These are phyloP conservation scores for Colletotrichum costaricense DNA, from an alignment of 2,329 filamentous ascomycete genomes.

Conservation along the genomic window DNA sequence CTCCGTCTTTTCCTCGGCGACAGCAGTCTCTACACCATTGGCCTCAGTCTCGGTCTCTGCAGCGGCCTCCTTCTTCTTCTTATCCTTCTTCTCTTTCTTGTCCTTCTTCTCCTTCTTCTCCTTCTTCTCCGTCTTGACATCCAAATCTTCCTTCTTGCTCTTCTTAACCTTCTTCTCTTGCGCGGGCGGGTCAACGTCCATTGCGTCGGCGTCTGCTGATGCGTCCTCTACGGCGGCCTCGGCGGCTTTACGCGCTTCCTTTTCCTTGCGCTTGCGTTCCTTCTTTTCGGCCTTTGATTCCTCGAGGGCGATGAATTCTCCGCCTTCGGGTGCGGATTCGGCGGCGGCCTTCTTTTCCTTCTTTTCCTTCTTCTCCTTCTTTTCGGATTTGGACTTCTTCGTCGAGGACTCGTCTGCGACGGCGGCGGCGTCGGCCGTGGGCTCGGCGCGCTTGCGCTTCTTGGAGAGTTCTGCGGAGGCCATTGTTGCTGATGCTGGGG, in stretches of 20 bases:
- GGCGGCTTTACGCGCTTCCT: slow-evolving; percentile 32
- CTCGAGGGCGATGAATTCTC: slow-evolving; percentile 31
- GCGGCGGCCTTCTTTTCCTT: slow-evolving; percentile 11
- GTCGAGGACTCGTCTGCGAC: slow-evolving; percentile 26
- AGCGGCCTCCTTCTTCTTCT: slow-evolving; percentile 42
- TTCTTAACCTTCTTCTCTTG: slow-evolving; percentile 38
- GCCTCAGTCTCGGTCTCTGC: slow-evolving; percentile 38
- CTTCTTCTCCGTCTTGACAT: slow-evolving; percentile 45
- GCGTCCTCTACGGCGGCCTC: slow-evolving; percentile 15
- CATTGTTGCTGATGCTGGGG: neutral
- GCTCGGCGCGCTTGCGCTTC: slow-evolving; percentile 40
- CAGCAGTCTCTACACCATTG: slow-evolving; percentile 38
- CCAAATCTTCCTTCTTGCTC: slow-evolving; percentile 42
- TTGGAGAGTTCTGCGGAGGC: slow-evolving; percentile 36
- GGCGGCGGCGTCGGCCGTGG: slow-evolving; percentile 19
- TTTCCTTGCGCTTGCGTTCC: slow-evolving; percentile 44
- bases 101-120: slow-evolving; percentile 36
- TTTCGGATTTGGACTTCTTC: slow-evolving; percentile 41
- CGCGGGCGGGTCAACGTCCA: slow-evolving; percentile 29
- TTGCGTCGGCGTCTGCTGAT: slow-evolving; percentile 18
- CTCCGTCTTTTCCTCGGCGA: slow-evolving; percentile 36
- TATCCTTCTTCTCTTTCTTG: slow-evolving; percentile 37
- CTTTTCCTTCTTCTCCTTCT: slow-evolving; percentile 38
- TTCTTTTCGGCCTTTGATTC: slow-evolving; percentile 41
- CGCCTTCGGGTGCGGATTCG: neutral